Evolutionary conservation across 805 yeast species (phyloP), one percentile per base, ranked within the genome.

Genomic region (Peterozyma toletana): DNA sequence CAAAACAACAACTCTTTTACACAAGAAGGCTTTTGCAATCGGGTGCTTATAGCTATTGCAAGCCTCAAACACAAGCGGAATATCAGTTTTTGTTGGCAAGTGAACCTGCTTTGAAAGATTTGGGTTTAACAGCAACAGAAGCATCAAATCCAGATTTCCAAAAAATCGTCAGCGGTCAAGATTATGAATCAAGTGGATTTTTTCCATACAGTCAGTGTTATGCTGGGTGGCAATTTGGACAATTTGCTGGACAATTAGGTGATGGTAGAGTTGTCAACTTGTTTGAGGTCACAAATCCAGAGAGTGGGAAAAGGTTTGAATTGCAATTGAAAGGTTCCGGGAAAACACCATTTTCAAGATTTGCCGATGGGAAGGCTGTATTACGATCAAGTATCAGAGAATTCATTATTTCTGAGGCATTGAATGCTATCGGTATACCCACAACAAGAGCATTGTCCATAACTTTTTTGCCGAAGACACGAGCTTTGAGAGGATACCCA

Each of bases 361-460:
- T 90, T 70, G 98, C 96, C 0, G 99, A 91, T 63, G 99, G 99
- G 3, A 88, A 87, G 56, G 97, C 98, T 0, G 95, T 89, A 5
- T 55, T 91, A 30, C 66, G 96, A 48, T 88, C 97, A 2, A 81
- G 95, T 39, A 78, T 93, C 33, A 70, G 98, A 33, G 99, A 91
- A 58, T 90, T 86, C 47, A 70, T 91, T 40, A 83, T 86, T 1
- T 82, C 93, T 4, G 98, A 93, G 56, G 78, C 86, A 27, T 66
- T 93, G 42, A 61, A 84, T 57, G 83, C 86, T 2, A 74, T 93
- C 21, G 90, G 93, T 0, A 81, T 91, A 6, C 96, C 97, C 2
- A 70, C 95, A 0, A 83, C 96, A 0, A 69, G 98, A 42, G 96
- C 96, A 0, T 60, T 91, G 36, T 72, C 93, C 2, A 60, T 93